These are phyloP conservation scores for Chaetomidium leptoderma DNA, from an alignment of 495 filamentous ascomycete species.

Conservation along the genomic window DNA sequence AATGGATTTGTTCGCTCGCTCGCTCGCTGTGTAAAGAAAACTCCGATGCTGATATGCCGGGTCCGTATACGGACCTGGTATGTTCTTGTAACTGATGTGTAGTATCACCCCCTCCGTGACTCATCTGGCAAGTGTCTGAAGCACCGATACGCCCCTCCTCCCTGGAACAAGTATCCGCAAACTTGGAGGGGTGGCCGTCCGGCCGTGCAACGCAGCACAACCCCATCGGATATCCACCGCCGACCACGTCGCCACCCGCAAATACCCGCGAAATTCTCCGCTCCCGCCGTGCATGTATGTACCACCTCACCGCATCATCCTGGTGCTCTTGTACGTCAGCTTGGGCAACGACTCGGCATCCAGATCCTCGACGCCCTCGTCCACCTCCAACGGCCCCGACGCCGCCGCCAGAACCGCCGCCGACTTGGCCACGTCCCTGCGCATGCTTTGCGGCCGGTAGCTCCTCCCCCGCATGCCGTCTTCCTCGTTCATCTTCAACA, in stretches of 20 bases:
- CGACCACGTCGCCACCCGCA: neutral
- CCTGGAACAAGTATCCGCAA: too few species aligned
- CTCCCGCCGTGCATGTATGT: neutral
- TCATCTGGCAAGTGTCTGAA: neutral
- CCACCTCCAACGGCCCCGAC: slow-evolving; percentile 13
- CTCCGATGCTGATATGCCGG: slow-evolving; percentile 8
- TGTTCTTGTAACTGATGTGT: neutral
- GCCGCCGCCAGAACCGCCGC: slow-evolving; percentile 1
- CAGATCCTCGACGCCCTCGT: slow-evolving; percentile 12
- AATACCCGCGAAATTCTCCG: neutral
- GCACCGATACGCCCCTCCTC: too few species aligned
- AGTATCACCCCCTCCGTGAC: neutral
- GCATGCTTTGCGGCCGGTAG: slow-evolving; percentile 35
- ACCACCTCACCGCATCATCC: slow-evolving; percentile 10
- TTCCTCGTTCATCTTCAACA: slow-evolving; percentile 26
- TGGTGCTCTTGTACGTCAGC: slow-evolving; percentile 18
- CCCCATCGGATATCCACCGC: neutral
- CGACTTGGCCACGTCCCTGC: slow-evolving; percentile 16
- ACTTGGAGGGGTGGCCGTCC: neutral
- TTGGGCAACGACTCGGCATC: slow-evolving; percentile 6
- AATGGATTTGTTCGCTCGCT: slow-evolving; percentile 11
- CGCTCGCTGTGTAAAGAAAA: slow-evolving; percentile 7
- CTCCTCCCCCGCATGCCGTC: slow-evolving; percentile 19
- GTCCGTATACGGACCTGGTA: slow-evolving; percentile 1
- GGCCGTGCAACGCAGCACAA: neutral